These are phyloP conservation scores for cucumber (Cucumis sativus) DNA, from an alignment of 306 rosid species.

Conservation along the genomic window DNA sequence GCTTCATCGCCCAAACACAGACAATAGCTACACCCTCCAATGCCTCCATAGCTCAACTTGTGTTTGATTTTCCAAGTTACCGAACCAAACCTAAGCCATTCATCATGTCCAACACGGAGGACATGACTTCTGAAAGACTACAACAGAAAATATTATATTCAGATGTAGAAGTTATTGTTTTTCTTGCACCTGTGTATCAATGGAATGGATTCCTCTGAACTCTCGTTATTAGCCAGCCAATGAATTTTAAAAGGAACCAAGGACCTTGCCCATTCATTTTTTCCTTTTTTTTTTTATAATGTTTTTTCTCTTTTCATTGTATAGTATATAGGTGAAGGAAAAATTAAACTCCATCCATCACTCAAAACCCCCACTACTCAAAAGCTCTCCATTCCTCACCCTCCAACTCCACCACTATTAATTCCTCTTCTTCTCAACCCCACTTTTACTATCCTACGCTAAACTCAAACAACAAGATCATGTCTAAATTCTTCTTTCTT, in stretches of 20 bases:
- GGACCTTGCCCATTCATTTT: background rate
- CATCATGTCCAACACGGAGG: background rate
- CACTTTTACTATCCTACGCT: background rate
- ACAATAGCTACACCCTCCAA: too few species aligned
- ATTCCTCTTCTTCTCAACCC: background rate
- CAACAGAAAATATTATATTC: background rate
- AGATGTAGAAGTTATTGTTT: background rate
- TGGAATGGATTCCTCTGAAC: background rate
- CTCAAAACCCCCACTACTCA: slow-evolving; percentile 1
- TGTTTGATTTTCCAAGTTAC: too few species aligned
- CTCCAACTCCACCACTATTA: background rate
- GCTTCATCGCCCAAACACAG: too few species aligned
- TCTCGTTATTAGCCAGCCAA: background rate
- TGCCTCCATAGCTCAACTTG: too few species aligned
- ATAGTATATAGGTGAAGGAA: background rate
- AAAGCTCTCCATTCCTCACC: background rate
- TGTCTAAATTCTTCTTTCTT: background rate
- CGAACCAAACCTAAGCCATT: background rate
- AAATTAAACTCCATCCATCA: background rate
- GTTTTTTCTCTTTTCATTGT: too few species aligned
- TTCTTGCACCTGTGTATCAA: background rate
- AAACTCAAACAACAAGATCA: background rate
- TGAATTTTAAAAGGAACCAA: background rate
- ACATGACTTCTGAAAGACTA: background rate
- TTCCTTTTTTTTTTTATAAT: too few species aligned